Conservation (phyloP, 2,329 filamentous ascomycete species). For the Fusarium metavorans region DNA sequence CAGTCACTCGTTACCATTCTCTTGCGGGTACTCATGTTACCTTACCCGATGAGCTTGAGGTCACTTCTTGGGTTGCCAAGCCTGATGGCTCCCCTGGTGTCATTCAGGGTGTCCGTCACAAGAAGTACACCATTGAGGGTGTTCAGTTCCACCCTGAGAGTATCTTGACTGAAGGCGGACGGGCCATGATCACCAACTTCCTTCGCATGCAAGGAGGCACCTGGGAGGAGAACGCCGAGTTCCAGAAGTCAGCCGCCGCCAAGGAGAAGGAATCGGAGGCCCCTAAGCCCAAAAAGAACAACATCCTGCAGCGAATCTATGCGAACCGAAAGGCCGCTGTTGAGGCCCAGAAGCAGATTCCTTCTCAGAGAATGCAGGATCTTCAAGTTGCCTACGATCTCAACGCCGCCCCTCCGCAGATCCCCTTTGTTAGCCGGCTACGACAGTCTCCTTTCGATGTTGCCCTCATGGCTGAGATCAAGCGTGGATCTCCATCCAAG, state of each 20-base stretch:
- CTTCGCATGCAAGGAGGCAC: slow-evolving; percentile 88
- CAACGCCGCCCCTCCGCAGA: slow-evolving; percentile 84
- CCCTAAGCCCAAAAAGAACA: slow-evolving; percentile 71
- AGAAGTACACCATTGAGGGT: slow-evolving; percentile 89
- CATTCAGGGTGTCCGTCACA: slow-evolving; percentile 97
- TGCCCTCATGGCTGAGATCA: slow-evolving; percentile 97
- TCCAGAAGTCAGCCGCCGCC: slow-evolving; percentile 58
- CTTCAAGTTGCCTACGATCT: slow-evolving; percentile 89
- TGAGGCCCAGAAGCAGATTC: slow-evolving; percentile 83
- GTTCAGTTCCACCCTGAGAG: slow-evolving; percentile 99
- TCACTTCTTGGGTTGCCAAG: slow-evolving; percentile 88
- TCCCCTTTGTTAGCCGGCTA: slow-evolving; percentile 83
- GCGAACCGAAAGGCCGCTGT: slow-evolving; percentile 81
- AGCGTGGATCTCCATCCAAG: slow-evolving; percentile 95
- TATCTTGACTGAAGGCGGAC: slow-evolving; percentile 90
- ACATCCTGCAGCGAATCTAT: slow-evolving; percentile 93
- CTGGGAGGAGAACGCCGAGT: slow-evolving; percentile 82
- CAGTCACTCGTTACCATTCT: slow-evolving; percentile 96
- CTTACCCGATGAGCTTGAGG: slow-evolving; percentile 85
- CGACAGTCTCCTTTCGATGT: slow-evolving; percentile 86
- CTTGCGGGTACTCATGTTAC: slow-evolving; percentile 92
- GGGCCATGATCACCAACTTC: slow-evolving; percentile 93
- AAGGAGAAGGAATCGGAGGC: slow-evolving; percentile 44
- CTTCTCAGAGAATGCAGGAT: slow-evolving; percentile 85
- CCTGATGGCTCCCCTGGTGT: slow-evolving; percentile 84